Conservation (phyloP, 2,329 filamentous ascomycete species). For the Aspergillus vadensis region DNA sequence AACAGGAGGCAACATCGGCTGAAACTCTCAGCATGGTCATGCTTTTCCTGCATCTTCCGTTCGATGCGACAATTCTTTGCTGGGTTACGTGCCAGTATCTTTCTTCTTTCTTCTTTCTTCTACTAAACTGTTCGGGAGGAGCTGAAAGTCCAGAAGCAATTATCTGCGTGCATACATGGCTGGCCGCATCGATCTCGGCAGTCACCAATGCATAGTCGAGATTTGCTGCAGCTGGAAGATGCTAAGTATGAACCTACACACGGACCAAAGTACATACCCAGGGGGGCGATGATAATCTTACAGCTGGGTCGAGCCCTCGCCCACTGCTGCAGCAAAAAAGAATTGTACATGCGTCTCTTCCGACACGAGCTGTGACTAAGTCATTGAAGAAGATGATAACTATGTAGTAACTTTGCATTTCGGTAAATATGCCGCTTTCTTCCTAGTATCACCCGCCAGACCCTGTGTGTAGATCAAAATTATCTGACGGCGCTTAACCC, state of each 20-base stretch:
- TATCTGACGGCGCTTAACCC: conserved; percentile 15
- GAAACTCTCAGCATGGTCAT: background rate
- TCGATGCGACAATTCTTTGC: background rate
- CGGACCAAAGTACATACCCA: background rate
- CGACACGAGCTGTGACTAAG: background rate
- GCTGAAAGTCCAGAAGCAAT: background rate
- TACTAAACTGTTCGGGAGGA: background rate
- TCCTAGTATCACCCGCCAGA: background rate
- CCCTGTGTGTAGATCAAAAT: background rate
- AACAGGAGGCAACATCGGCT: background rate
- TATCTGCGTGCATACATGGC: background rate
- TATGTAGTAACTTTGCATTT: too few species aligned
- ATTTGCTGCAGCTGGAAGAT: background rate
- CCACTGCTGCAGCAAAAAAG: background rate
- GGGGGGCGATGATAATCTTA: background rate
- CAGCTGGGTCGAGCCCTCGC: background rate
- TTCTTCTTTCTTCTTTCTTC: background rate
- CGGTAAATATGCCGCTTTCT: background rate
- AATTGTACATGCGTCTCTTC: background rate
- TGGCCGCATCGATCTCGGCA: background rate
- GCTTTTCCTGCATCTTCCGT: background rate
- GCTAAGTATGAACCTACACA: background rate
- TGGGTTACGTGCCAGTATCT: background rate
- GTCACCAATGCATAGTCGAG: background rate
- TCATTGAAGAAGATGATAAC: background rate